phyloP scores from a whole-genome alignment of 2,329 filamentous ascomycete genomes.

The Trichoderma arundinaceum region DNA sequence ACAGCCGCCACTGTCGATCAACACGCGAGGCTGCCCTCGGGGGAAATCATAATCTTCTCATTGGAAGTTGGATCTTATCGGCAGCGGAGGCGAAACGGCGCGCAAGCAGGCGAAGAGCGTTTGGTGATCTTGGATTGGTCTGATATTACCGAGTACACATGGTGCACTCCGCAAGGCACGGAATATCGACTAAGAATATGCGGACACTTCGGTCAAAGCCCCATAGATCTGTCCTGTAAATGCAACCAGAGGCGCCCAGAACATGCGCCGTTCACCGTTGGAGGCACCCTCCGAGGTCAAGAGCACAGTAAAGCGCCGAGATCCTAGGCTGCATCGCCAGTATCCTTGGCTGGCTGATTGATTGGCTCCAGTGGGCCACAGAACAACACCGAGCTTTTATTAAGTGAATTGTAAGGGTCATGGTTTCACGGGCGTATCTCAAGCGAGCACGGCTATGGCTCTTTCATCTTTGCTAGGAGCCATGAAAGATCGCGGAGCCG shows the following conservation, averaged over 20 bases:
- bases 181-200: not conserved
- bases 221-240: slow-evolving; percentile 5
- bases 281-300: not conserved
- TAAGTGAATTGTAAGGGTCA: not conserved
- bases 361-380: not conserved
- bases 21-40: not conserved
- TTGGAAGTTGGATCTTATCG: not conserved
- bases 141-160: too few species aligned
- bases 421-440: not conserved
- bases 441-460: not conserved
- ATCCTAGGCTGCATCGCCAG: not conserved
- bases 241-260: not conserved
- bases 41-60: not conserved
- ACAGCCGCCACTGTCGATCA: slow-evolving; percentile 25
- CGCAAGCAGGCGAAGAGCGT: not conserved
- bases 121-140: not conserved
- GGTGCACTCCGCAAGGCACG: too few species aligned
- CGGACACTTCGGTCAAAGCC: not conserved
- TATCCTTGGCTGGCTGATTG: not conserved
- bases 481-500: not conserved
- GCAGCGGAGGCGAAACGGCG: not conserved
- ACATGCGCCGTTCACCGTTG: not conserved
- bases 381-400: not conserved
- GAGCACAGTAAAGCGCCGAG: not conserved
- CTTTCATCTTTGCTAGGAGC: not conserved